These are phyloP conservation scores for Wallacemonas sp. DNA, from an alignment of 208 protist genomes.

Conservation along the genomic window DNA sequence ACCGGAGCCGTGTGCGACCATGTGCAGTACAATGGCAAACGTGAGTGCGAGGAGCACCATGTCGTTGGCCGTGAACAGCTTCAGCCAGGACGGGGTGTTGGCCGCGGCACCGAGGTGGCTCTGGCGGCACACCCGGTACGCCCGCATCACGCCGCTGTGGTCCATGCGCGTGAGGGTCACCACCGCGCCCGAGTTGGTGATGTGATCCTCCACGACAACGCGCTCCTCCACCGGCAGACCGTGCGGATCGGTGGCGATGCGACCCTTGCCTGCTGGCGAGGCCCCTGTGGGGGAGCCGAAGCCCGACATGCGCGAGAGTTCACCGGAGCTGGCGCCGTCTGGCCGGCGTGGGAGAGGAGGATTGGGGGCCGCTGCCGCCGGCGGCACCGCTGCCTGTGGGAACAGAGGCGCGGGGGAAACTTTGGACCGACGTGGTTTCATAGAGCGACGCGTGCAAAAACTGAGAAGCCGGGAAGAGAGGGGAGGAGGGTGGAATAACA, in stretches of 20 bases:
- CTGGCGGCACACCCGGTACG: slow-evolving; percentile 63
- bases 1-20: background rate
- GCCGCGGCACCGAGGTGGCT: slow-evolving; percentile 4
- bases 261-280: background rate
- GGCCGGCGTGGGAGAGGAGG: background rate
- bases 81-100: slow-evolving; percentile 25
- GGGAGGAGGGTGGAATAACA: background rate
- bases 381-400: slow-evolving; percentile 8
- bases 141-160: slow-evolving; percentile 78
- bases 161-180: slow-evolving; percentile 64
- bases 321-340: background rate
- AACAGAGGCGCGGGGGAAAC: slow-evolving; percentile 22
- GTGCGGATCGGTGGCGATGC: background rate
- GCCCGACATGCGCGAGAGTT: slow-evolving; percentile 3
- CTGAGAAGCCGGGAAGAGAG: slow-evolving; percentile 1
- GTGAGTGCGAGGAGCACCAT: slow-evolving; percentile 41
- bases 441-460: slow-evolving; percentile 12
- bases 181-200: slow-evolving; percentile 59
- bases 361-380: background rate
- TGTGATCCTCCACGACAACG: slow-evolving; percentile 46
- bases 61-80: slow-evolving; percentile 50
- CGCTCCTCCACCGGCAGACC: slow-evolving; percentile 23
- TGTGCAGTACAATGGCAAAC: slow-evolving; percentile 18
- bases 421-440: slow-evolving; percentile 30
- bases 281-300: slow-evolving; percentile 10